Evolutionary conservation across 495 filamentous ascomycete species (phyloP).

Genomic region (Penicillium cataractarum): DNA sequence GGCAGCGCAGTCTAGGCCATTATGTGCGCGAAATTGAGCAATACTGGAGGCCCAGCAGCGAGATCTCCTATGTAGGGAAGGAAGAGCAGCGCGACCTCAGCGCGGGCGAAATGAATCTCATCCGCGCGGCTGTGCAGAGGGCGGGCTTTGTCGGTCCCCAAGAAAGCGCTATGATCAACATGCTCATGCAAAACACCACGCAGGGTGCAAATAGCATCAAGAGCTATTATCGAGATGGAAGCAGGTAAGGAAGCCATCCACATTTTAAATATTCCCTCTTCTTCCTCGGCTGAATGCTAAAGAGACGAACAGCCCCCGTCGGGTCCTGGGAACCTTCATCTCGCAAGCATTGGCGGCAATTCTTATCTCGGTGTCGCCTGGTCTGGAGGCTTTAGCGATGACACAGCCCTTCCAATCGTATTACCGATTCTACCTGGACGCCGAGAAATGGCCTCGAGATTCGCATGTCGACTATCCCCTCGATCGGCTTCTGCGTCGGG

Average conservation of each 20-base stretch:
- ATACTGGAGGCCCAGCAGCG: neutral
- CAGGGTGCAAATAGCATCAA: neutral
- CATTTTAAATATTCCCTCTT: no score
- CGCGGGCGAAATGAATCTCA: slow-evolving; percentile 20
- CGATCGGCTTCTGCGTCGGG: slow-evolving; percentile 17
- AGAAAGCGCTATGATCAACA: slow-evolving; percentile 25
- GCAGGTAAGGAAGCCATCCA: neutral
- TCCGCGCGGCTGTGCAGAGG: slow-evolving; percentile 16
- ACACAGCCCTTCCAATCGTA: slow-evolving; percentile 12
- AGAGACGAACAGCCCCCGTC: neutral
- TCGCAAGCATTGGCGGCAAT: slow-evolving; percentile 30
- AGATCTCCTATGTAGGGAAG: neutral
- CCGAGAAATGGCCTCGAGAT: neutral
- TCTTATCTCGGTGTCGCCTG: slow-evolving; percentile 32
- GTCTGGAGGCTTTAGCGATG: slow-evolving; percentile 26
- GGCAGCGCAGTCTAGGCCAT: neutral
- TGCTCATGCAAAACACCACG: slow-evolving; percentile 23
- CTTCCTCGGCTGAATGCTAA: neutral
- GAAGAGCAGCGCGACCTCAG: slow-evolving; percentile 15
- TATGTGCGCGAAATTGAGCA: neutral
- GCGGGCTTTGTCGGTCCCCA: slow-evolving; percentile 22
- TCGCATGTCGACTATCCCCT: slow-evolving; percentile 15
- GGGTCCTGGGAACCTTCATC: neutral
- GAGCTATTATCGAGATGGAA: neutral
- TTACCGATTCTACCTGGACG: no score